Conservation (phyloP, 1,284 basidiomycete genomes). For the Cutaneotrichosporon spelunceum region DNA sequence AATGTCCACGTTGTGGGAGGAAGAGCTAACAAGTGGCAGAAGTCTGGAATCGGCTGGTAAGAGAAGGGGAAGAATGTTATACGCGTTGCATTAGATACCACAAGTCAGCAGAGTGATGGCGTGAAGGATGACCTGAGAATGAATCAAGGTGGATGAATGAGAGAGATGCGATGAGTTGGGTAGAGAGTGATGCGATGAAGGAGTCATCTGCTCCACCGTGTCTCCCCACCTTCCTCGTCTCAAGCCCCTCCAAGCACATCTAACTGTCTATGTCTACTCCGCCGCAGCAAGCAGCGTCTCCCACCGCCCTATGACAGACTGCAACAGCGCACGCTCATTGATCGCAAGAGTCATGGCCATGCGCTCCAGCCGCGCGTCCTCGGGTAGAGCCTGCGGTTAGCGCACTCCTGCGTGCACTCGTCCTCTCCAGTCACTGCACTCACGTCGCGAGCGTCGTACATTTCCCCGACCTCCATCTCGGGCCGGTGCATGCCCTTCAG, state of each 20-base stretch:
- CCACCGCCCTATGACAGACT: constrained; percentile 39
- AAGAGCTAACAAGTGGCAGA: constrained; percentile 20
- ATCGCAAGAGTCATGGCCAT: constrained; percentile 45
- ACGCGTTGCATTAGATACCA: neutral
- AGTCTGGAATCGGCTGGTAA: constrained; percentile 16
- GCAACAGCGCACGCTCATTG: constrained; percentile 43
- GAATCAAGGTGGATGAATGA: neutral
- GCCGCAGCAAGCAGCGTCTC: constrained; percentile 17
- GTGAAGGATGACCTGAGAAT: neutral
- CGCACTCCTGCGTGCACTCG: neutral
- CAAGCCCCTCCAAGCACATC: neutral
- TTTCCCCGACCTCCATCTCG: constrained; percentile 21
- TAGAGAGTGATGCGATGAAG: neutral
- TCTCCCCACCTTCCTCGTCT: neutral
- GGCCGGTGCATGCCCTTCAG: constrained; percentile 24
- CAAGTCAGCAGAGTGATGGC: neutral
- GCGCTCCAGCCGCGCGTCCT: constrained; percentile 21
- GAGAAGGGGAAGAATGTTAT: neutral
- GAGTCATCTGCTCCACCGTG: neutral
- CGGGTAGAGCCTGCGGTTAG: constrained; percentile 24
- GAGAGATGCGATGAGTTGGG: neutral
- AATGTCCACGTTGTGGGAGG: constrained; percentile 20
- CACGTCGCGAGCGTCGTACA: constrained; percentile 37
- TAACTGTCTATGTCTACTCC: neutral
- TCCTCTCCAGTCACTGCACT: constrained; percentile 15